Base-by-base conservation (phyloP, 2,329 filamentous ascomycete genomes). In the Pseudocercospora fuligena region DNA sequence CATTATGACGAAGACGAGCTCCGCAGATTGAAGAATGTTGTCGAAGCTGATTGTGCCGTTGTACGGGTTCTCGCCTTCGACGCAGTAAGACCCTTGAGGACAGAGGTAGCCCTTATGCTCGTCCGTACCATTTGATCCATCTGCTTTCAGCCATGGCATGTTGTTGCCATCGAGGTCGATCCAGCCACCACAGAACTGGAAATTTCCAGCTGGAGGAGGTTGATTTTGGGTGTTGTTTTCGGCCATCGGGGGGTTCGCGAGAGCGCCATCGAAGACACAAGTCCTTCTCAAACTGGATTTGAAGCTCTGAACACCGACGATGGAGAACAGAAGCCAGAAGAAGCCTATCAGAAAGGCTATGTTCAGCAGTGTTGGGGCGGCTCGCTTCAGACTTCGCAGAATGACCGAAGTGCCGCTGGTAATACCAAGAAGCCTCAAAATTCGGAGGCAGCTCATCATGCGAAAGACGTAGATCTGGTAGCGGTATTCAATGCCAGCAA, bases 1-100 rank as follows among this genome's bases (percentile, higher is more conserved):
- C 92, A 99, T 99, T 76, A 99, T 90, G 60, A 99, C 93, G 76
- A 99, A 99, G 1, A 99, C 94, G 65, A 98, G 84, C 80, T 99
- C 93, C 61, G 98, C 82, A 0, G 94, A 97, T 70, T 98, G 90
- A 31, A 92, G 81, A 47, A 99, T 96, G 76, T 98, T 94, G 82
- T 99, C 95, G 76, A 98, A 99, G 78, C 90, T 96, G 73, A 97
- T 87, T 0, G 95, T 99, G 60, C 88, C 89, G 73, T 92, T 92
- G 78, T 88, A 93, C 0, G 95, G 95, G 74, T 92, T 97, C 1
- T 81, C 75, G 66, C 90, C 88, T 79, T 97, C 88, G 19, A 97
- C 84, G 75, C 95, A 99, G 3, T 92, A 80, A 0, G 94, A 98
- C 6, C 92, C 90, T 61, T 86, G 82, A 0, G 95, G 95, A 74